Evolutionary conservation across 352 stramenopile species (phyloP).

Genomic region (Globisporangium uncinulatum): DNA sequence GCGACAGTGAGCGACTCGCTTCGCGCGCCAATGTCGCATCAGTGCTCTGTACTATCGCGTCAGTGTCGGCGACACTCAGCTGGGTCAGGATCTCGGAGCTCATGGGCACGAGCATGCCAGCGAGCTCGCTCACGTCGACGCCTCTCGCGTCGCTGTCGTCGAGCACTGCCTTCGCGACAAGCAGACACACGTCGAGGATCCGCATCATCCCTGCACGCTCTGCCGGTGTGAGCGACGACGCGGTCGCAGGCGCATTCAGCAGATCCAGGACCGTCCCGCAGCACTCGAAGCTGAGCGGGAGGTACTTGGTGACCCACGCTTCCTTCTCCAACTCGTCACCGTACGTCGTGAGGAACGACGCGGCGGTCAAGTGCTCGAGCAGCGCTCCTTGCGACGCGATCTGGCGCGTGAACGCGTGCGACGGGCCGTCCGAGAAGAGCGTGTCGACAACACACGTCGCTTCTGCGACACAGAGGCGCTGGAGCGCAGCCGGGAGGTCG

Average conservation of each 20-base stretch:
- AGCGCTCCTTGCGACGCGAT: slow-evolving; percentile 38
- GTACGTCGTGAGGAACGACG: slow-evolving; percentile 31
- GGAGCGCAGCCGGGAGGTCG: slow-evolving; percentile 27
- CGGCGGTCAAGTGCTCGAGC: slow-evolving; percentile 31
- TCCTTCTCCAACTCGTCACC: slow-evolving; percentile 41
- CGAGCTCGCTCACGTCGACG: slow-evolving; percentile 25
- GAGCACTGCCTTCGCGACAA: slow-evolving; percentile 47
- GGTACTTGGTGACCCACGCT: slow-evolving; percentile 51
- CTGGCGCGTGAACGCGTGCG: slow-evolving; percentile 32
- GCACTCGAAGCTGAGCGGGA: slow-evolving; percentile 63
- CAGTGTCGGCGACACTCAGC: slow-evolving; percentile 20
- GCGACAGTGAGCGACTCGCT: slow-evolving; percentile 1
- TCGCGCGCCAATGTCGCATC: slow-evolving; percentile 1
- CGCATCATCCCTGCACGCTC: slow-evolving; percentile 35
- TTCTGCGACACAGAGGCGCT: slow-evolving; percentile 39
- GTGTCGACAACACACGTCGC: slow-evolving; percentile 36
- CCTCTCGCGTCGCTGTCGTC: slow-evolving; percentile 39
- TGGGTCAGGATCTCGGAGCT: slow-evolving; percentile 46
- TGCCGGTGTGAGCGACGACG: slow-evolving; percentile 4
- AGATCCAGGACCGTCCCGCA: slow-evolving; percentile 59
- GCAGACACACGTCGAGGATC: slow-evolving; percentile 50
- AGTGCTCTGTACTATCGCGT: slow-evolving; percentile 3
- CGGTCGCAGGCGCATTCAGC: slow-evolving; percentile 13
- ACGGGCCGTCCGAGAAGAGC: slow-evolving; percentile 48
- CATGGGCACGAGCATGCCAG: slow-evolving; percentile 49